Conservation (phyloP, 768 basidiomycete genomes). For the Amanita pseudoporphyria region DNA sequence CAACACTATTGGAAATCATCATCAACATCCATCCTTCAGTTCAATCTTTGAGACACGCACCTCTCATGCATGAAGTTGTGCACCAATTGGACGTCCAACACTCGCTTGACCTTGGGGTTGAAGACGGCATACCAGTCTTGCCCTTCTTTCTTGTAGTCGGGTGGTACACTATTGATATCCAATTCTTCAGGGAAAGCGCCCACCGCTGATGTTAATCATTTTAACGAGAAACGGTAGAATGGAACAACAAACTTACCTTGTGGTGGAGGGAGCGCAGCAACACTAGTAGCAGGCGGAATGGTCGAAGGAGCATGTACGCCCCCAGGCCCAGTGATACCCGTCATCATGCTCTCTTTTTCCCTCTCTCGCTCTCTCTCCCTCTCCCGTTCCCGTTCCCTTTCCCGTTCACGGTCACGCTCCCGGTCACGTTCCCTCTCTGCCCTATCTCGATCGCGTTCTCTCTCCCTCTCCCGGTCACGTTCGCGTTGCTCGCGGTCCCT, state of each 20-base stretch:
- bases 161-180: slow-evolving; percentile 27
- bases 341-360: slow-evolving; percentile 4
- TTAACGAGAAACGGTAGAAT: background rate
- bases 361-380: slow-evolving; percentile 3
- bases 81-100: slow-evolving; percentile 69
- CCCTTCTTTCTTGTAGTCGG: slow-evolving; percentile 64
- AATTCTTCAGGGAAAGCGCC: slow-evolving; percentile 39
- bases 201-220: slow-evolving; percentile 11
- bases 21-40: background rate
- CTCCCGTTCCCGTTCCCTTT: slow-evolving; percentile 3
- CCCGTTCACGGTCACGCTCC: slow-evolving; percentile 1
- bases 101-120: slow-evolving; percentile 71
- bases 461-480: slow-evolving; percentile 1
- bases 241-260: background rate
- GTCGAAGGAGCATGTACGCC: slow-evolving; percentile 5
- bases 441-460: slow-evolving; percentile 4
- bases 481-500: slow-evolving; percentile 3
- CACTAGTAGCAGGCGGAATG: slow-evolving; percentile 5
- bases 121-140: slow-evolving; percentile 86
- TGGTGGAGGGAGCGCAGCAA: slow-evolving; percentile 10
- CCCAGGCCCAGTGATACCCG: slow-evolving; percentile 6
- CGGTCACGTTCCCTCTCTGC: slow-evolving; percentile 3
- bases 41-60: slow-evolving; percentile 28
- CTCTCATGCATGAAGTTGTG: slow-evolving; percentile 90
- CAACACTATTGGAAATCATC: slow-evolving; percentile 24